A percentile compares a stretch with the other conserved stretches of the same genome.
Evolutionary conservation across 2,329 filamentous ascomycete genomes (phyloP).

Genomic region (Pestalotiopsis sp.): DNA sequence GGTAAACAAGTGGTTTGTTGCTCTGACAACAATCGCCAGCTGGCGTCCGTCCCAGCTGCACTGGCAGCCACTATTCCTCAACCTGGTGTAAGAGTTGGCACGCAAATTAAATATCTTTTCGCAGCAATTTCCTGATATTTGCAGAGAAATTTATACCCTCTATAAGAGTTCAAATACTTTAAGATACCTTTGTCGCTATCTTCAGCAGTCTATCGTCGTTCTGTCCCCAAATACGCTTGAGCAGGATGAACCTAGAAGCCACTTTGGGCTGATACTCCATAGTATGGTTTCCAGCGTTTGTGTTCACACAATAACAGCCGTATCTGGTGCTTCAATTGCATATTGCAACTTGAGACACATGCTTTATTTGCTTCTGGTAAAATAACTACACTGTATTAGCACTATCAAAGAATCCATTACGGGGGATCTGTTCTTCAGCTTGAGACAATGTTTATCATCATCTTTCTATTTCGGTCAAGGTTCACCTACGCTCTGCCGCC

Average conservation of each 20-base stretch:
- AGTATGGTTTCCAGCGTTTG: no score
- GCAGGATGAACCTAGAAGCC: no score
- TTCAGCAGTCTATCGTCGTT: no score
- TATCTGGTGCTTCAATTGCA: no score
- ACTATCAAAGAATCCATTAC: neutral
- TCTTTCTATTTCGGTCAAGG: neutral
- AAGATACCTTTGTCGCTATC: no score
- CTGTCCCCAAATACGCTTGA: no score
- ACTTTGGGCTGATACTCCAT: no score
- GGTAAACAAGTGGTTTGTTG: constrained; percentile 8
- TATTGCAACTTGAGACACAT: no score
- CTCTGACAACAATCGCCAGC: constrained; percentile 14
- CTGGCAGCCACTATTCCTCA: neutral
- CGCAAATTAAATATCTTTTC: neutral
- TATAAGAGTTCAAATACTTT: neutral
- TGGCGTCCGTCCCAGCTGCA: neutral
- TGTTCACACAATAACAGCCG: no score
- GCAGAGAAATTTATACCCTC: neutral
- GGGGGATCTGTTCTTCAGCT: neutral
- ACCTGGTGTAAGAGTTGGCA: no score
- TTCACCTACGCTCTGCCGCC: neutral
- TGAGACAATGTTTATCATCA: neutral
- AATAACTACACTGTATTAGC: no score
- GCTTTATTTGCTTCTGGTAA: no score
- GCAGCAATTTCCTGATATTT: neutral